phyloP scores from a whole-genome alignment of 371 early-diverging fungal species.

The Thermomucor indicae-seudaticae region DNA sequence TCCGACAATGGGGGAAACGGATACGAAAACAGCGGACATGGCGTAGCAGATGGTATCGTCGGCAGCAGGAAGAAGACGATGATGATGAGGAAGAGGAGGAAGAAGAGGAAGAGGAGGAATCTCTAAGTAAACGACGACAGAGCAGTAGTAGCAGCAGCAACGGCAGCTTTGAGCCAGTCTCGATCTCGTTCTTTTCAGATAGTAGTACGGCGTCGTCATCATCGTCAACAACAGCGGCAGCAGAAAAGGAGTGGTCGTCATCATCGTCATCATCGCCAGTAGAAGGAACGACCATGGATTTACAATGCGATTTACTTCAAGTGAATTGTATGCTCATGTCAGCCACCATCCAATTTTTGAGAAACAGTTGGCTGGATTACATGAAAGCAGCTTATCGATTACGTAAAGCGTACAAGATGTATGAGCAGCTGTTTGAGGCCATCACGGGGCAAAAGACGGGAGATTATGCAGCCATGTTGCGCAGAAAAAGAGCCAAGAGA shows the following conservation, averaged over 20 bases:
- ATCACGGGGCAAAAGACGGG: constrained; percentile 36
- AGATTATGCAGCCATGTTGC: constrained; percentile 28
- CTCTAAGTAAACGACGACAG: background rate
- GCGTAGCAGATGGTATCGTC: constrained; percentile 3
- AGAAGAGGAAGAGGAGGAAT: background rate
- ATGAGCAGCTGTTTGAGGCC: constrained; percentile 42
- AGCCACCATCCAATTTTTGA: constrained; percentile 42
- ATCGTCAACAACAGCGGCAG: constrained; percentile 7
- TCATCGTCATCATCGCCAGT: background rate
- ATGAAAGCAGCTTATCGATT: constrained; percentile 46
- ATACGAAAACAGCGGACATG: constrained; percentile 19
- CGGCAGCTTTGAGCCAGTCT: background rate
- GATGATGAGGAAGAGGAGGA: background rate
- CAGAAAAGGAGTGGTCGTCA: too few species aligned
- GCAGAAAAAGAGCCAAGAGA: constrained; percentile 12
- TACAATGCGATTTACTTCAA: constrained; percentile 36
- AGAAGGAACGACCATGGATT: background rate
- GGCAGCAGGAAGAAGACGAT: background rate
- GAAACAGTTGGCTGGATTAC: constrained; percentile 44
- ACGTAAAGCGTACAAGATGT: constrained; percentile 43
- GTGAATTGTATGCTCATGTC: constrained; percentile 46
- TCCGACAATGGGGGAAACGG: constrained; percentile 29
- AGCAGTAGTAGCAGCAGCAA: background rate
- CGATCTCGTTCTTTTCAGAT: background rate
- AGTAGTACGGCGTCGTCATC: background rate